These are phyloP conservation scores for Biscutella auriculata DNA, from an alignment of 441 rosid species.

Conservation along the genomic window DNA sequence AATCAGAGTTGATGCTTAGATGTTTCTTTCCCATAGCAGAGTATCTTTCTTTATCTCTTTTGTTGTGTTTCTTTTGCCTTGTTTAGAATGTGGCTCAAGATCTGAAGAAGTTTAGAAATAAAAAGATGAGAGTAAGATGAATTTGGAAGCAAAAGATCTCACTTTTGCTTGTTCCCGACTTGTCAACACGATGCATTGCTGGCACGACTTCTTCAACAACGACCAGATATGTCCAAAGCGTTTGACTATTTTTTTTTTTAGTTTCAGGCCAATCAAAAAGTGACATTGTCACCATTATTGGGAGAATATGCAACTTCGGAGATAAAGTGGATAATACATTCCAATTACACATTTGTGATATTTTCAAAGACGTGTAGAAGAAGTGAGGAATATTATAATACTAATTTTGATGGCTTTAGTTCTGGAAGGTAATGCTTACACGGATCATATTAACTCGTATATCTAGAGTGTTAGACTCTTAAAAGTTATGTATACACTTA, in stretches of 20 bases:
- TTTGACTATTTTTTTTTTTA: slow-evolving; percentile 1
- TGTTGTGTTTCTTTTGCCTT: not conserved
- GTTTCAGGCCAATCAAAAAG: slow-evolving; percentile 1
- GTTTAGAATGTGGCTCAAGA: slow-evolving; percentile 1
- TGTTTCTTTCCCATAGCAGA: slow-evolving; percentile 19
- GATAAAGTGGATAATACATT: not conserved
- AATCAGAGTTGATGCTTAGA: slow-evolving; percentile 7
- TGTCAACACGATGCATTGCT: slow-evolving; percentile 25
- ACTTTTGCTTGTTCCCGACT: slow-evolving; percentile 8
- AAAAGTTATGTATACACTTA: no score
- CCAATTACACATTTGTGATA: slow-evolving; percentile 4
- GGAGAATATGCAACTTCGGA: slow-evolving; percentile 7
- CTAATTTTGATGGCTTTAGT: no score
- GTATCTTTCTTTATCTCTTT: no score
- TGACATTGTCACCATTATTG: slow-evolving; percentile 7
- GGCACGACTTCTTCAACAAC: slow-evolving; percentile 16
- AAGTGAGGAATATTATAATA: no score
- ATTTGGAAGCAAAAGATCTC: slow-evolving; percentile 16
- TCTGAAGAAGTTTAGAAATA: not conserved
- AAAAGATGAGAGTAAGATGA: not conserved
- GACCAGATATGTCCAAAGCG: slow-evolving; percentile 11
- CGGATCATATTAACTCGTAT: no score
- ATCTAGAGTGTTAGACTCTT: no score
- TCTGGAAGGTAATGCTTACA: no score
- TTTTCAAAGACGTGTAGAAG: slow-evolving; percentile 8